Evolutionary conservation across 2,329 filamentous ascomycete species (phyloP).

Genomic region (Thyridium curvatum): DNA sequence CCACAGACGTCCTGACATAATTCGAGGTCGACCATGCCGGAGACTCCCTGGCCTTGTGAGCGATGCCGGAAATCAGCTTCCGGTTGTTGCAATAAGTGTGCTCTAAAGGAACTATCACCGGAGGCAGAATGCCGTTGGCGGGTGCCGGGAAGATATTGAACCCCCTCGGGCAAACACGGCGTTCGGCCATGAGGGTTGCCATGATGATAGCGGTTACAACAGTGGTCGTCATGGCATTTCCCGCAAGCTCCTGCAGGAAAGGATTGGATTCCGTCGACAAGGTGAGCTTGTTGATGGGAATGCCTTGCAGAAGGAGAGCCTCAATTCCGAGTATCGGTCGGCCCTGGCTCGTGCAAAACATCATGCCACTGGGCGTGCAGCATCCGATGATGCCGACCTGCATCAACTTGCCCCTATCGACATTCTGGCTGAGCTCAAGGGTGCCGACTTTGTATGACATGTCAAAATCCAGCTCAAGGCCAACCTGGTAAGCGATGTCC

Average conservation of each 20-base stretch:
- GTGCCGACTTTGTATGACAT: slow-evolving; percentile 34
- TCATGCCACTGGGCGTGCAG: slow-evolving; percentile 59
- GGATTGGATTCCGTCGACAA: slow-evolving; percentile 56
- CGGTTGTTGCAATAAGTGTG: too few species aligned
- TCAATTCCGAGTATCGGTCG: slow-evolving; percentile 58
- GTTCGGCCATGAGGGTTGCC: slow-evolving; percentile 42
- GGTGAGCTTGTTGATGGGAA: slow-evolving; percentile 56
- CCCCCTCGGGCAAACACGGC: background rate
- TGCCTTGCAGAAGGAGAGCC: slow-evolving; percentile 59
- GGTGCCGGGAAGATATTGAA: too few species aligned
- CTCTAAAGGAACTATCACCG: too few species aligned
- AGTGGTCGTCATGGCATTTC: slow-evolving; percentile 74
- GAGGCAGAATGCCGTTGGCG: too few species aligned
- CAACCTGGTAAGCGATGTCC: slow-evolving; percentile 54
- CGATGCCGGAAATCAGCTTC: too few species aligned
- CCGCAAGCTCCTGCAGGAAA: slow-evolving; percentile 64
- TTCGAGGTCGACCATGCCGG: too few species aligned
- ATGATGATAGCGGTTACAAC: slow-evolving; percentile 61
- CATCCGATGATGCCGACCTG: slow-evolving; percentile 55
- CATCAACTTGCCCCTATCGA: slow-evolving; percentile 49
- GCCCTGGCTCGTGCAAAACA: slow-evolving; percentile 54
- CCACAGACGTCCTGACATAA: too few species aligned
- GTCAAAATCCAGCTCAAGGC: slow-evolving; percentile 44
- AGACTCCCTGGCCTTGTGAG: too few species aligned
- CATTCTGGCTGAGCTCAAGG: slow-evolving; percentile 67